Conservation (phyloP, 345 rosid species). For the Linum lewisii region DNA sequence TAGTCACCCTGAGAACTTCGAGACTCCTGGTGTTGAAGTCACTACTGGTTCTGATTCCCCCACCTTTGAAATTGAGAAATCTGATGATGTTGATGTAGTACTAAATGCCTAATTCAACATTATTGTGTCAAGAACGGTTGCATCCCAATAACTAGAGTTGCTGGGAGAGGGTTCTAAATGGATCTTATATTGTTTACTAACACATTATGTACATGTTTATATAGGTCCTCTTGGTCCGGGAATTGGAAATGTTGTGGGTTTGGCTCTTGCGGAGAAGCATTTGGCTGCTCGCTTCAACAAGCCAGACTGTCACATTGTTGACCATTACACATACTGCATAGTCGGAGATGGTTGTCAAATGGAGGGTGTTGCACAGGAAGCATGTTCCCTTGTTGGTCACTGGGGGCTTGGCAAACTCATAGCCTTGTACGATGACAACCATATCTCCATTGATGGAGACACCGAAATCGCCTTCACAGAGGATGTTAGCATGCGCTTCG, state of each 20-base stretch:
- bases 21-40: conserved; percentile 34
- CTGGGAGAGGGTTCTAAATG: too few species aligned
- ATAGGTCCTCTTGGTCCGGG: conserved; percentile 38
- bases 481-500: conserved; percentile 23
- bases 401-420: conserved; percentile 35
- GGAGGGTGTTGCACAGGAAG: conserved; percentile 41
- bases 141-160: too few species aligned
- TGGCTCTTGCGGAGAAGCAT: conserved; percentile 35
- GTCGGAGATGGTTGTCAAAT: conserved; percentile 42
- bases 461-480: conserved; percentile 27
- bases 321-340: conserved; percentile 26
- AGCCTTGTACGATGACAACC: conserved; percentile 30
- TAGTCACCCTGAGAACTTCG: conserved; percentile 31
- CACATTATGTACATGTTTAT: background rate
- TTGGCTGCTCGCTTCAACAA: conserved; percentile 33
- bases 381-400: conserved; percentile 33
- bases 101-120: too few species aligned
- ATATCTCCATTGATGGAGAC: conserved; percentile 26
- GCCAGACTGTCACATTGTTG: conserved; percentile 25
- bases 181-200: too few species aligned
- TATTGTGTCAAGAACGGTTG: too few species aligned
- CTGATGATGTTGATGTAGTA: too few species aligned
- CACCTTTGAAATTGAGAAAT: too few species aligned
- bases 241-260: conserved; percentile 34
- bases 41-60: conserved; percentile 22